Conservation (phyloP, 305 asterid species). For the Salvia sclarea region DNA sequence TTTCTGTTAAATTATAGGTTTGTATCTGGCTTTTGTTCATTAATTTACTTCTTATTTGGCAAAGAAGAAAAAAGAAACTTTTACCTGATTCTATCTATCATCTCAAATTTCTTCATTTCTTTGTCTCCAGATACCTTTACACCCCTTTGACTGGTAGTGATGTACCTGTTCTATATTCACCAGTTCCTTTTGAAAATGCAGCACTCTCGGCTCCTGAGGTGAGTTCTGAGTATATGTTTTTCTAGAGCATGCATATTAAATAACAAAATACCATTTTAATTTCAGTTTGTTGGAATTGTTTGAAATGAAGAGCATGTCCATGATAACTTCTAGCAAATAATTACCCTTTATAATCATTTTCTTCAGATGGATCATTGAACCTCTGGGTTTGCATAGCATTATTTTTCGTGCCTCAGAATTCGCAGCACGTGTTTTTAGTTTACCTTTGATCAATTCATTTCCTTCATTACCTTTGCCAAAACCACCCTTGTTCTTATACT, state of each 20-base stretch:
- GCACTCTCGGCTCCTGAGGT: conserved; percentile 85
- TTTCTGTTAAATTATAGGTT: conserved; percentile 82
- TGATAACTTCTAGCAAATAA: not conserved
- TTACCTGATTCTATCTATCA: conserved; percentile 8
- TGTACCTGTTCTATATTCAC: conserved; percentile 83
- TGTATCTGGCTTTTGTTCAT: conserved; percentile 30
- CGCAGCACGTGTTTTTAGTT: not conserved
- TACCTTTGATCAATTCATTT: not conserved
- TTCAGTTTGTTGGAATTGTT: conserved; percentile 9
- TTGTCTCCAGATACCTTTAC: conserved; percentile 54
- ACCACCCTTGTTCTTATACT: conserved; percentile 13
- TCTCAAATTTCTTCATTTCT: conserved; percentile 31
- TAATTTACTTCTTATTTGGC: not conserved
- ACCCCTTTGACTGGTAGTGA: conserved; percentile 68
- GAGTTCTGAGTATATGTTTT: conserved; percentile 30
- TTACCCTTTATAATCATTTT: not conserved
- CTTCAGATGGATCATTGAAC: not conserved
- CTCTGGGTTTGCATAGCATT: not conserved
- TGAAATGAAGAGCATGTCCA: conserved; percentile 8
- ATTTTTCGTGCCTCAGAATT: not conserved
- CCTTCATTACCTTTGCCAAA: conserved; percentile 6
- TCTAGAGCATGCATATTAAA: conserved; percentile 22
- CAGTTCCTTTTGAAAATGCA: conserved; percentile 75
- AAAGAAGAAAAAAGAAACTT: conserved; percentile 9
- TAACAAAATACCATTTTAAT: conserved; percentile 19